These are phyloP conservation scores for Vanrija sp. DNA, from an alignment of 1,284 basidiomycete genomes.

Conservation along the genomic window DNA sequence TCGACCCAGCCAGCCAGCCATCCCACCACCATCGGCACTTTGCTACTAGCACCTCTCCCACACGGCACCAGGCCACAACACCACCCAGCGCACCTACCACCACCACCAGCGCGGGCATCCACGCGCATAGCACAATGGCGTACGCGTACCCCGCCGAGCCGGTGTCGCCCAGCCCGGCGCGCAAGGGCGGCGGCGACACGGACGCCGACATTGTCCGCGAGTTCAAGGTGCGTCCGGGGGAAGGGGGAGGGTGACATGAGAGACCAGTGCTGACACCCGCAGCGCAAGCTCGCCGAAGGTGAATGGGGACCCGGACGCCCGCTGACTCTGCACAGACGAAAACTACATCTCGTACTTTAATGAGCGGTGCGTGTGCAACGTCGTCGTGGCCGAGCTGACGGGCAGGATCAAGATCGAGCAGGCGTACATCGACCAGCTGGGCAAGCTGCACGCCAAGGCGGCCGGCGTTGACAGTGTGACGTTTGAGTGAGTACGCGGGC, in stretches of 20 bases:
- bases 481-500: slow-evolving; percentile 36
- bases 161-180: not conserved
- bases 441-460: slow-evolving; percentile 65
- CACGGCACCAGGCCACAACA: too few relatives aligned
- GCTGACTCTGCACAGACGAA: slow-evolving; percentile 49
- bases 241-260: not conserved
- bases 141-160: slow-evolving; percentile 27
- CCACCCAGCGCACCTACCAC: too few relatives aligned
- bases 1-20: too few relatives aligned
- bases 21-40: too few relatives aligned
- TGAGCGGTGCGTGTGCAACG: slow-evolving; percentile 61
- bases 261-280: slow-evolving; percentile 14
- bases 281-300: slow-evolving; percentile 46
- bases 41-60: too few relatives aligned
- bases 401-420: slow-evolving; percentile 75
- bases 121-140: slow-evolving; percentile 20
- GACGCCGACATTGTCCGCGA: slow-evolving; percentile 27
- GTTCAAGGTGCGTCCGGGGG: slow-evolving; percentile 22
- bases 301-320: not conserved
- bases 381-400: slow-evolving; percentile 10
- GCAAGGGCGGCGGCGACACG: slow-evolving; percentile 25
- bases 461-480: slow-evolving; percentile 59
- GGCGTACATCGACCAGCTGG: slow-evolving; percentile 66
- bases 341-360: slow-evolving; percentile 77
- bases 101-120: too few relatives aligned